Evolutionary conservation across 2,329 filamentous ascomycete species (phyloP).

Genomic region (Aspergillus terreus): DNA sequence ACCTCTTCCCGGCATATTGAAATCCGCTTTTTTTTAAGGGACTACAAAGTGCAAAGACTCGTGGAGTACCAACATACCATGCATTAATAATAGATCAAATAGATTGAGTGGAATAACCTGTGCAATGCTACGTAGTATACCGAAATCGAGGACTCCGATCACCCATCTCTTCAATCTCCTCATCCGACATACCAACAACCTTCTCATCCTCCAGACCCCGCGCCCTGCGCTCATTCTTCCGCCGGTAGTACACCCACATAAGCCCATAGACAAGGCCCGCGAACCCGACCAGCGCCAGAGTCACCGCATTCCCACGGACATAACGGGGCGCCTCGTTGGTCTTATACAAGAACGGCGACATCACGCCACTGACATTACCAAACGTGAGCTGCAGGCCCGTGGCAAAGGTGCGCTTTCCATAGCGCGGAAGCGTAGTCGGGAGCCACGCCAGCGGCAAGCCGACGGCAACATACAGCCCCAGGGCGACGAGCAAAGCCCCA

Average conservation of each 20-base stretch:
- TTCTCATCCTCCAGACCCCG: slow-evolving; percentile 37
- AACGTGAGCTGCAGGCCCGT: slow-evolving; percentile 68
- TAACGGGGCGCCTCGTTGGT: slow-evolving; percentile 54
- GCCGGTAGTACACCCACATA: slow-evolving; percentile 53
- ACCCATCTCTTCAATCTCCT: slow-evolving; percentile 42
- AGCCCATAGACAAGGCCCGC: slow-evolving; percentile 51
- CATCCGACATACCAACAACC: slow-evolving; percentile 37
- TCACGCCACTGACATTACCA: slow-evolving; percentile 68
- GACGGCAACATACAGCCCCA: slow-evolving; percentile 63
- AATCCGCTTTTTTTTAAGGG: too few relatives aligned
- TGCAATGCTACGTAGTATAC: slow-evolving; percentile 28
- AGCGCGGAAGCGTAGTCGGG: slow-evolving; percentile 67
- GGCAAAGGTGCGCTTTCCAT: slow-evolving; percentile 71
- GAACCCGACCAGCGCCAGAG: slow-evolving; percentile 56
- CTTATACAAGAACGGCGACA: slow-evolving; percentile 60
- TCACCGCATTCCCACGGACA: slow-evolving; percentile 59
- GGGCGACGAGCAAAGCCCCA: slow-evolving; percentile 71
- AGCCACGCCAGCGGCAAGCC: slow-evolving; percentile 55
- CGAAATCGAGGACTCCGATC: slow-evolving; percentile 40
- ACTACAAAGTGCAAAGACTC: not conserved
- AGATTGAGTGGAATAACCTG: not conserved
- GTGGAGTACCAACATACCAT: not conserved
- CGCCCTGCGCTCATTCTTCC: slow-evolving; percentile 44
- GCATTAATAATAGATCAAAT: not conserved
- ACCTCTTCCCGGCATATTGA: too few relatives aligned